Conservation (phyloP, 2,329 filamentous ascomycete genomes). For the Hymenoscyphus fraxineus region DNA sequence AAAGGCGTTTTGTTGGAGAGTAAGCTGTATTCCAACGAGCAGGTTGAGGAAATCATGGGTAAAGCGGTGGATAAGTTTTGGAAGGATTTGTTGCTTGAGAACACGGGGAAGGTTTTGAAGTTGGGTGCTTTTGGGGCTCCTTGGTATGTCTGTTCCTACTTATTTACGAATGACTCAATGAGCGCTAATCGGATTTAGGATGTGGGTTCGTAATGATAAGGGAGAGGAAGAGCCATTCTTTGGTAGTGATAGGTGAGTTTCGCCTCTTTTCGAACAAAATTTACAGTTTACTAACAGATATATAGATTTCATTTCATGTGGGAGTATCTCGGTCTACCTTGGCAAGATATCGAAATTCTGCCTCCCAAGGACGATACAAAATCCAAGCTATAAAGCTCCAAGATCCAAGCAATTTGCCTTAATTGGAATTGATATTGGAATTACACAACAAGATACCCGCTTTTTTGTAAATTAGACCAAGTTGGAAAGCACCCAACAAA, state of each 20-base stretch:
- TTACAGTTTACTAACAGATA: background rate
- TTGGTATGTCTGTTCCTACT: slow-evolving; percentile 40
- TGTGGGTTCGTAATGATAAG: slow-evolving; percentile 58
- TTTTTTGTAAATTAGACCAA: background rate
- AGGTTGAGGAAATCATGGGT: slow-evolving; percentile 54
- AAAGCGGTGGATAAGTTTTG: slow-evolving; percentile 47
- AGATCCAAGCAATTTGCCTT: background rate
- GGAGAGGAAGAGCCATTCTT: slow-evolving; percentile 68
- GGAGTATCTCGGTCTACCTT: slow-evolving; percentile 59
- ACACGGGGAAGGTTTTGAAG: slow-evolving; percentile 59
- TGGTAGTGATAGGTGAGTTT: slow-evolving; percentile 63
- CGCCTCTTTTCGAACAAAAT: background rate
- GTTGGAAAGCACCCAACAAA: background rate
- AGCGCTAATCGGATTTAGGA: slow-evolving; percentile 34
- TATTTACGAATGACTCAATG: background rate
- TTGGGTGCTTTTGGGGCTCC: slow-evolving; percentile 72
- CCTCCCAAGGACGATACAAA: slow-evolving; percentile 27
- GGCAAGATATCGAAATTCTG: slow-evolving; percentile 49
- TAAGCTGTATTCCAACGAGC: slow-evolving; percentile 43
- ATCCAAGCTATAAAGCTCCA: slow-evolving; percentile 18
- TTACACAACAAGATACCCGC: background rate
- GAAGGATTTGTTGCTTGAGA: slow-evolving; percentile 51
- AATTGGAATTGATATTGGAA: background rate
- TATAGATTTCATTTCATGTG: slow-evolving; percentile 65
- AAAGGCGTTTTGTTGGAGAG: slow-evolving; percentile 37